These are phyloP conservation scores for Mesostigma viride DNA, from an alignment of 139 green algal species.

Conservation along the genomic window DNA sequence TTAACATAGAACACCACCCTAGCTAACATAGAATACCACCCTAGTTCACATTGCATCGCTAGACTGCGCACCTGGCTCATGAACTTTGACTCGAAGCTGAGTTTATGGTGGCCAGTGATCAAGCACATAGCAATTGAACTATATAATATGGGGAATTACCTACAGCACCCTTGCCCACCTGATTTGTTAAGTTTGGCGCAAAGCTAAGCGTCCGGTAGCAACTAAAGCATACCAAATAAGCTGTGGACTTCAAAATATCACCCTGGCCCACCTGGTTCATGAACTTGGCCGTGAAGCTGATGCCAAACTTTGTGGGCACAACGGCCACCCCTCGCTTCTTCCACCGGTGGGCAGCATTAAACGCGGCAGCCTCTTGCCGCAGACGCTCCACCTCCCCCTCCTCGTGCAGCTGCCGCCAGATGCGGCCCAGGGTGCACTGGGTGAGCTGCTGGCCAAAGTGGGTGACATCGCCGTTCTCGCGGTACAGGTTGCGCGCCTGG, in stretches of 20 bases:
- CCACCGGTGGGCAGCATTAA: constrained; percentile 52
- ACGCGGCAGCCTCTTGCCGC: constrained; percentile 37
- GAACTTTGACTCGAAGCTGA: too few relatives aligned
- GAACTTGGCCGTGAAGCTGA: constrained; percentile 76
- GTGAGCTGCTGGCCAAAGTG: constrained; percentile 69
- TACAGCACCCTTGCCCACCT: too few relatives aligned
- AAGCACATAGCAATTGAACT: too few relatives aligned
- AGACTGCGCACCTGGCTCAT: too few relatives aligned
- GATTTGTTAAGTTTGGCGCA: too few relatives aligned
- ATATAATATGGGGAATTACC: too few relatives aligned
- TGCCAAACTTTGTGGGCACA: constrained; percentile 92
- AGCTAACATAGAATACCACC: too few relatives aligned
- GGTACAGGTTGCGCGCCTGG: constrained; percentile 67
- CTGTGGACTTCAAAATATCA: too few relatives aligned
- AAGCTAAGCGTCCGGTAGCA: too few relatives aligned
- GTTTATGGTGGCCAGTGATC: too few relatives aligned
- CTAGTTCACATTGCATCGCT: too few relatives aligned
- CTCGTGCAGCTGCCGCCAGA: constrained; percentile 43
- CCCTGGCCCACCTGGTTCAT: constrained; percentile 79
- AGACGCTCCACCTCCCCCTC: constrained; percentile 27
- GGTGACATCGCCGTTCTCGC: constrained; percentile 53
- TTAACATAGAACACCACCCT: too few relatives aligned
- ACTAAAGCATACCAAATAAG: neutral
- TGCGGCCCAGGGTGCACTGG: constrained; percentile 29
- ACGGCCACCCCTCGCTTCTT: constrained; percentile 78